Percentiles rank a stretch among this genome's conserved stretches.
Conservation (phyloP, 2,329 filamentous ascomycete species). For the Scytalidium lignicola region DNA sequence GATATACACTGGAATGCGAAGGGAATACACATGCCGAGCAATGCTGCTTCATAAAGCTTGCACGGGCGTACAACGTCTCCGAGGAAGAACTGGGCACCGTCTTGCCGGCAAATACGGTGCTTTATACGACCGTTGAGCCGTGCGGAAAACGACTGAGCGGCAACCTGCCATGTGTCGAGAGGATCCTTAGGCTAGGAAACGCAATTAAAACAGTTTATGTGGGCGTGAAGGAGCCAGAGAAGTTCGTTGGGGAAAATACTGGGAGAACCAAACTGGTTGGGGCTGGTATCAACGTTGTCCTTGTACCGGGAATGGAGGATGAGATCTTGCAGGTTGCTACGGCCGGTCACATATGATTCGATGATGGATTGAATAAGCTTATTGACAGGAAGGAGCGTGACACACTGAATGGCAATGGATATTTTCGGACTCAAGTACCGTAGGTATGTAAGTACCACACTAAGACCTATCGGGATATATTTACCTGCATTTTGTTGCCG, state of each 20-base stretch:
- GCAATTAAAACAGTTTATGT: slow-evolving; percentile 73
- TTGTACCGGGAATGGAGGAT: slow-evolving; percentile 69
- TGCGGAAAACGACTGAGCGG: slow-evolving; percentile 71
- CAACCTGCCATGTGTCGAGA: slow-evolving; percentile 71
- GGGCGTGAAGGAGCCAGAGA: slow-evolving; percentile 84
- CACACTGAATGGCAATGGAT: too few species aligned
- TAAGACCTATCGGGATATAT: background rate
- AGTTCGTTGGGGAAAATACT: slow-evolving; percentile 78
- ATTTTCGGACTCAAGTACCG: too few species aligned
- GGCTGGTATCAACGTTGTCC: slow-evolving; percentile 68
- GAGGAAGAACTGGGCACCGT: slow-evolving; percentile 50
- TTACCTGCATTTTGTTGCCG: background rate
- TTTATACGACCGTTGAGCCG: slow-evolving; percentile 94
- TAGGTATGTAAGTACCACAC: too few species aligned
- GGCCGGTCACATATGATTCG: slow-evolving; percentile 59
- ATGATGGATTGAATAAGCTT: background rate
- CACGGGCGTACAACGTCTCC: slow-evolving; percentile 38
- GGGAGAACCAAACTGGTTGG: slow-evolving; percentile 65
- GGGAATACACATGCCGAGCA: slow-evolving; percentile 98
- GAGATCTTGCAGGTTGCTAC: slow-evolving; percentile 80
- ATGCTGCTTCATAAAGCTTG: slow-evolving; percentile 76
- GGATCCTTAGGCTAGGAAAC: slow-evolving; percentile 57
- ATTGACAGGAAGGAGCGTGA: slow-evolving; percentile 13
- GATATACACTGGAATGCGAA: slow-evolving; percentile 83
- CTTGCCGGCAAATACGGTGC: slow-evolving; percentile 47